A percentile compares a stretch with the other conserved stretches of the same genome.
Conservation (phyloP, 2,329 filamentous ascomycete genomes). For the Pseudopyricularia javanii region DNA sequence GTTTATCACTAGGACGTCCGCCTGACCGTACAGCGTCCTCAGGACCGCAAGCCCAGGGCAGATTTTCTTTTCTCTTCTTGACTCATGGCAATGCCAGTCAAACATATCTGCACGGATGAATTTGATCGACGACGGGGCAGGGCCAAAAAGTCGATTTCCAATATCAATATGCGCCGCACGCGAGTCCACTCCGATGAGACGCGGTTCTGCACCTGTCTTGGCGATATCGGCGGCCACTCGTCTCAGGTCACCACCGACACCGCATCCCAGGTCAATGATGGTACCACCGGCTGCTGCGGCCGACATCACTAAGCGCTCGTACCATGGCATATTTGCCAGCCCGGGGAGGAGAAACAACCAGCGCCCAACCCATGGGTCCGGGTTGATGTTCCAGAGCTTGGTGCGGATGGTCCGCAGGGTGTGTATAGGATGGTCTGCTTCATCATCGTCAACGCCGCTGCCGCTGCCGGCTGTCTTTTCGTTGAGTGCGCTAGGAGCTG, state of each 20-base stretch:
- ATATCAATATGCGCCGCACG: not conserved
- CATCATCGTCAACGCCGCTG: not conserved
- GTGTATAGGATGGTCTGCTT: not conserved
- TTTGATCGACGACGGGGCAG: not conserved
- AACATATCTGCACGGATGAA: not conserved
- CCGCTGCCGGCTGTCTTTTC: too few relatives aligned
- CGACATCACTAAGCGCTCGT: not conserved
- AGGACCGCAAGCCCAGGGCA: too few relatives aligned
- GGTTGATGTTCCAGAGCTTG: not conserved
- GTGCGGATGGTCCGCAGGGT: not conserved
- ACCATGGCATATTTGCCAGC: not conserved
- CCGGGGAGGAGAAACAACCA: not conserved
- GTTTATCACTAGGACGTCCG: not conserved
- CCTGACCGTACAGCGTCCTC: not conserved
- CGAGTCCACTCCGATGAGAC: not conserved
- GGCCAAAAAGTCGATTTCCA: constrained; percentile 13
- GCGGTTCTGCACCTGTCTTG: not conserved
- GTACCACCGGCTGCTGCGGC: not conserved
- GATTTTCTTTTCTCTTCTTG: too few relatives aligned
- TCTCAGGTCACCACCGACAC: not conserved
- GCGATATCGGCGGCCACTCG: not conserved
- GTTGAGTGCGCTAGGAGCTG: too few relatives aligned
- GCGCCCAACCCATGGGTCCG: not conserved
- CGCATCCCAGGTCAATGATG: not conserved
- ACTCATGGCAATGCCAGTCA: not conserved